Conservation (phyloP, 768 basidiomycete species). For the Boletales sp. region DNA sequence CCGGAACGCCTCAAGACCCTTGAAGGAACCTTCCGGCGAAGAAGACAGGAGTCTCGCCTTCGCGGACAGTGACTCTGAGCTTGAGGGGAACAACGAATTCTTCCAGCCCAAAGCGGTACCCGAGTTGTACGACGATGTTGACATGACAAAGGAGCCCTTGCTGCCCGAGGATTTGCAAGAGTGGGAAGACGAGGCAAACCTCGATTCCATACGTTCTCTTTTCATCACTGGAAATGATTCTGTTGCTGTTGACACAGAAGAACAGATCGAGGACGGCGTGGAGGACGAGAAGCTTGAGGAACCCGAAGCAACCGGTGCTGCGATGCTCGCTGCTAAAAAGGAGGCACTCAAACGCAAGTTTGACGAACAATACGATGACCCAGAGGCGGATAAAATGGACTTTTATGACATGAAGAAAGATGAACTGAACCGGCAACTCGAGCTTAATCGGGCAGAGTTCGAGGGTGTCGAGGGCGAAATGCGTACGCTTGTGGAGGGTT, state of each 20-base stretch:
- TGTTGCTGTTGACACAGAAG: slow-evolving; percentile 34
- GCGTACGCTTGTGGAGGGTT: slow-evolving; percentile 85
- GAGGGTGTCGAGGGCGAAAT: slow-evolving; percentile 70
- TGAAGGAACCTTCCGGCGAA: slow-evolving; percentile 34
- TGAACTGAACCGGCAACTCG: slow-evolving; percentile 81
- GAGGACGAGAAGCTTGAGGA: slow-evolving; percentile 33
- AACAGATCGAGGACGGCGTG: slow-evolving; percentile 37
- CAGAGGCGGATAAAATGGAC: slow-evolving; percentile 70
- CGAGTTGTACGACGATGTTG: slow-evolving; percentile 44
- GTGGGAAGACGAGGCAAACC: slow-evolving; percentile 83
- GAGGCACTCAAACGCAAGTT: slow-evolving; percentile 91
- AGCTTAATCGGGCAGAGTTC: slow-evolving; percentile 84
- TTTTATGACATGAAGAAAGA: slow-evolving; percentile 93
- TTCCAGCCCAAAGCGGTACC: slow-evolving; percentile 54
- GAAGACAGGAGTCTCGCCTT: slow-evolving; percentile 53
- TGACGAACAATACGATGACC: slow-evolving; percentile 94
- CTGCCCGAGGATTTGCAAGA: slow-evolving; percentile 50
- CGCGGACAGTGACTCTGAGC: slow-evolving; percentile 78
- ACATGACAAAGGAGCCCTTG: slow-evolving; percentile 65
- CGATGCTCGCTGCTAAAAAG: slow-evolving; percentile 79
- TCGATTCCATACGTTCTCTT: slow-evolving; percentile 81
- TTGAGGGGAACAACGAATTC: slow-evolving; percentile 62
- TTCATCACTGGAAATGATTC: slow-evolving; percentile 79
- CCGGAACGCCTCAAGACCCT: slow-evolving; percentile 39
- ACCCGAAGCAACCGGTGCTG: slow-evolving; percentile 38